Percentiles rank a stretch among this genome's conserved stretches.
Conservation (phyloP, 352 stramenopile genomes). For the Aphanomyces cochlioides region DNA sequence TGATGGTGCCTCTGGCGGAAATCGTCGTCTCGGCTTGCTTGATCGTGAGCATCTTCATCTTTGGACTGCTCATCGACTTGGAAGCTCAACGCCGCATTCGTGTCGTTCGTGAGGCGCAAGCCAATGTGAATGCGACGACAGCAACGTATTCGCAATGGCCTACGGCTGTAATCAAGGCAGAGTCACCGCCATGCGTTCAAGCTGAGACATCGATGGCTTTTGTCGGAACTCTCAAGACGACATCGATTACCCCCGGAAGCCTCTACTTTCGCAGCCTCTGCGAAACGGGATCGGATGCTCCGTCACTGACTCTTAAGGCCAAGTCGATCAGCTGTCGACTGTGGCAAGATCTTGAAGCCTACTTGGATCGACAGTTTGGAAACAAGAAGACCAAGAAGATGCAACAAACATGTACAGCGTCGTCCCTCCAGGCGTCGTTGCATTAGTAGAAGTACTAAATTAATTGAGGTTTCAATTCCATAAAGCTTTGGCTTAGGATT, state of each 20-base stretch:
- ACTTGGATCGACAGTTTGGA: conserved; percentile 19
- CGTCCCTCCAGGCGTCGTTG: no score
- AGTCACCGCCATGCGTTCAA: not conserved
- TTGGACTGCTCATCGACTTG: conserved; percentile 28
- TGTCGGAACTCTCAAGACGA: not conserved
- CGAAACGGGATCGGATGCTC: conserved; percentile 28
- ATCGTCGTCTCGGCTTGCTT: conserved; percentile 29
- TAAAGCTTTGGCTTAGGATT: no score
- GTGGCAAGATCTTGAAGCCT: conserved; percentile 28
- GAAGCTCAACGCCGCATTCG: conserved; percentile 21
- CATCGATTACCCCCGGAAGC: conserved; percentile 8
- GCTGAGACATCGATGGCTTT: not conserved
- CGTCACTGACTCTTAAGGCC: conserved; percentile 27
- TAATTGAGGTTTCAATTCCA: no score
- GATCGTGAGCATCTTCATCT: conserved; percentile 29
- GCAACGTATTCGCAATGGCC: conserved; percentile 1
- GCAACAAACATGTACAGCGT: no score
- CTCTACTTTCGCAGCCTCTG: conserved; percentile 30
- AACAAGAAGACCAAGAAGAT: no score
- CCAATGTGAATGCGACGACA: not conserved
- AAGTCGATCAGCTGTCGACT: conserved; percentile 29
- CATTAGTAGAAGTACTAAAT: no score
- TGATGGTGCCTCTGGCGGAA: conserved; percentile 25
- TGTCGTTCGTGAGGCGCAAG: not conserved
- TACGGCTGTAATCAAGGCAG: not conserved